Percentiles rank a stretch among this genome's conserved stretches.
Conservation (phyloP, 2,329 filamentous ascomycete genomes). For the Nothomitra cinnamomea region DNA sequence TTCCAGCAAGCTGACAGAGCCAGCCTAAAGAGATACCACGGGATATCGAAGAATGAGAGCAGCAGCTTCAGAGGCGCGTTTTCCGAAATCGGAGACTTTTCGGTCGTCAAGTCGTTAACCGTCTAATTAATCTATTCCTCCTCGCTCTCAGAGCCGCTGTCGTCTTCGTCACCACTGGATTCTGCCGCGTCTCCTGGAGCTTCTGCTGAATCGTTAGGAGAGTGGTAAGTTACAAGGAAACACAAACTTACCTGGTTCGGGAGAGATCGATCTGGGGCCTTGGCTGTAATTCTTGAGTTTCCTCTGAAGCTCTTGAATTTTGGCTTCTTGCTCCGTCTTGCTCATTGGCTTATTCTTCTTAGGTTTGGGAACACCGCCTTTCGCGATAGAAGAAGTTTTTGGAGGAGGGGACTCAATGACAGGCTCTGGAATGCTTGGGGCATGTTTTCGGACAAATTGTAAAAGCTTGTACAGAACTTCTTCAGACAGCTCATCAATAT, state of each 20-base stretch:
- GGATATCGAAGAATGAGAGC: no score
- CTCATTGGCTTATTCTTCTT: conserved; percentile 68
- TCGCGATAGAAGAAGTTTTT: conserved; percentile 18
- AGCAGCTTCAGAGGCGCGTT: no score
- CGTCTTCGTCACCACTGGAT: conserved; percentile 35
- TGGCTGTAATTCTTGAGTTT: conserved; percentile 36
- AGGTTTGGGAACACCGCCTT: conserved; percentile 32
- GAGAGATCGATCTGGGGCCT: conserved; percentile 28
- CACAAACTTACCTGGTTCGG: conserved; percentile 19
- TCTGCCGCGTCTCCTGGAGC: conserved; percentile 23
- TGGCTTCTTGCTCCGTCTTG: conserved; percentile 51
- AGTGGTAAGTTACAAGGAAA: conserved; percentile 9
- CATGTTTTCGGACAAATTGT: conserved; percentile 32
- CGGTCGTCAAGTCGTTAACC: no score
- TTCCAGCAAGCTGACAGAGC: no score
- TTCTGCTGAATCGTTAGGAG: conserved; percentile 9
- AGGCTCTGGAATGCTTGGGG: conserved; percentile 28
- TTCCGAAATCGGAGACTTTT: no score
- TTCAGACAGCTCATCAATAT: conserved; percentile 41
- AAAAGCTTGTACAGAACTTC: conserved; percentile 38
- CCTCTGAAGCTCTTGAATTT: conserved; percentile 44
- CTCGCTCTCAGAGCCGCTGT: conserved; percentile 34
- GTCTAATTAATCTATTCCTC: conserved; percentile 20
- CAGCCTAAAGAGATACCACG: no score
- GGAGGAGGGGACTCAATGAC: conserved; percentile 23